Percentiles rank a stretch among this genome's conserved stretches.
Evolutionary conservation across 106 monocot genomes (phyloP).

Genomic region (Dactylorhiza incarnata): DNA sequence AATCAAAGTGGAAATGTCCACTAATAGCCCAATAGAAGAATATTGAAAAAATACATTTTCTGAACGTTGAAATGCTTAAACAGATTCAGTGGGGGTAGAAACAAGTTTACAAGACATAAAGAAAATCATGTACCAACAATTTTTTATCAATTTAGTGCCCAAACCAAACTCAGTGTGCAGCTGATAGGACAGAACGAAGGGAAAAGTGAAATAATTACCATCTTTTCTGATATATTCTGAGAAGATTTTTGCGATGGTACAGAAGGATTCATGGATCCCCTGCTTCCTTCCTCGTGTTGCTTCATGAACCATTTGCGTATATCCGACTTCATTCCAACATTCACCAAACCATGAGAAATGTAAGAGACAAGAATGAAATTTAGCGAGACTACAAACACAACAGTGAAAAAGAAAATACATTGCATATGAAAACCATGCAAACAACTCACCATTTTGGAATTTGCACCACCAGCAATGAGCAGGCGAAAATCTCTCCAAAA

Average conservation of each 20-base stretch:
- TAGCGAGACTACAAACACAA: background rate
- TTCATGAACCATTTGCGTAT: constrained; percentile 99
- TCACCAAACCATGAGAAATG: background rate
- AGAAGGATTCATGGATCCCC: constrained; percentile 19
- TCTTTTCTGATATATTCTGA: constrained; percentile 10
- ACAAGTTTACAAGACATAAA: no score
- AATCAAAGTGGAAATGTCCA: background rate
- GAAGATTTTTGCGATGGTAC: constrained; percentile 21
- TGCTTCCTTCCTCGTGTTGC: constrained; percentile 69
- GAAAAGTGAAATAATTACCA: constrained; percentile 10
- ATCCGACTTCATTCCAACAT: constrained; percentile 36
- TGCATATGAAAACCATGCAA: background rate
- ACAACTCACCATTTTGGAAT: constrained; percentile 9
- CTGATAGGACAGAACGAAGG: background rate
- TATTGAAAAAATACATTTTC: background rate
- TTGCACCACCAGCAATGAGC: background rate
- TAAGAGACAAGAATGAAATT: background rate
- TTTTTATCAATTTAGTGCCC: no score
- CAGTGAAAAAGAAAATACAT: background rate
- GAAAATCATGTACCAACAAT: background rate
- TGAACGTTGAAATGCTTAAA: background rate
- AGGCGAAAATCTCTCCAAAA: background rate
- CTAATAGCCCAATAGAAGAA: background rate
- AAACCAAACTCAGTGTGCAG: no score
- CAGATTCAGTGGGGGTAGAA: no score